phyloP scores from a whole-genome alignment of 1,139 yeast genomes.

The Casaregolazyma suthepensis region DNA sequence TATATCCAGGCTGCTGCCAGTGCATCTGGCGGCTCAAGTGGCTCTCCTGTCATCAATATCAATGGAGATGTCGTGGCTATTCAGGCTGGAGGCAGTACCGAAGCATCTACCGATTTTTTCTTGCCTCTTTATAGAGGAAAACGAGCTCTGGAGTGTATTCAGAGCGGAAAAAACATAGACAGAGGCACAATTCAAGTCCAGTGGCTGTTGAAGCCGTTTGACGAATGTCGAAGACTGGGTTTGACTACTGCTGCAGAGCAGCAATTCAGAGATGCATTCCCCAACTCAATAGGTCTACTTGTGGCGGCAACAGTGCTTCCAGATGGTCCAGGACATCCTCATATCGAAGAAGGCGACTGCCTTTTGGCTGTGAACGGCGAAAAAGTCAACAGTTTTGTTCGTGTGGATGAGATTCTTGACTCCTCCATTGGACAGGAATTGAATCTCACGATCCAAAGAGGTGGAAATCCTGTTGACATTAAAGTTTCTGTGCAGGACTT shows the following conservation, averaged over 20 bases:
- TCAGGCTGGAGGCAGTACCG: slow-evolving; percentile 91
- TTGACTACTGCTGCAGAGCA: slow-evolving; percentile 70
- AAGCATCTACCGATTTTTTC: slow-evolving; percentile 89
- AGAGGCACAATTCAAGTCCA: slow-evolving; percentile 88
- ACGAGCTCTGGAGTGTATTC: slow-evolving; percentile 74
- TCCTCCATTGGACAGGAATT: slow-evolving; percentile 56
- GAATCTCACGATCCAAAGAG: slow-evolving; percentile 62
- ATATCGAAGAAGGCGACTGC: slow-evolving; percentile 80
- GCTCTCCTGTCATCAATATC: slow-evolving; percentile 88
- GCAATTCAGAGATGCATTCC: slow-evolving; percentile 60
- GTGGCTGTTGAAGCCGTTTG: slow-evolving; percentile 82
- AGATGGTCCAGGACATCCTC: slow-evolving; percentile 76
- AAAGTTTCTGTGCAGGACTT: slow-evolving; percentile 61
- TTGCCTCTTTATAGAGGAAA: slow-evolving; percentile 78
- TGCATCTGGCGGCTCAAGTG: slow-evolving; percentile 94
- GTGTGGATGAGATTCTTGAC: slow-evolving; percentile 82
- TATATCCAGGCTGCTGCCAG: slow-evolving; percentile 96
- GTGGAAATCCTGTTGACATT: slow-evolving; percentile 54
- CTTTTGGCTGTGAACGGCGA: slow-evolving; percentile 66
- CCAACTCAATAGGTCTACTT: slow-evolving; percentile 70
- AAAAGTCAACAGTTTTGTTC: slow-evolving; percentile 62
- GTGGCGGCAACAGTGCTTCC: slow-evolving; percentile 83
- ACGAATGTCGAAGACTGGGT: slow-evolving; percentile 85
- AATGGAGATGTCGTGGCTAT: slow-evolving; percentile 86
- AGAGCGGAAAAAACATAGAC: slow-evolving; percentile 51